Percentiles rank a stretch among this genome's conserved stretches.
Evolutionary conservation across 2,329 filamentous ascomycete genomes (phyloP).

Genomic region (Neopestalotiopsis sp.): DNA sequence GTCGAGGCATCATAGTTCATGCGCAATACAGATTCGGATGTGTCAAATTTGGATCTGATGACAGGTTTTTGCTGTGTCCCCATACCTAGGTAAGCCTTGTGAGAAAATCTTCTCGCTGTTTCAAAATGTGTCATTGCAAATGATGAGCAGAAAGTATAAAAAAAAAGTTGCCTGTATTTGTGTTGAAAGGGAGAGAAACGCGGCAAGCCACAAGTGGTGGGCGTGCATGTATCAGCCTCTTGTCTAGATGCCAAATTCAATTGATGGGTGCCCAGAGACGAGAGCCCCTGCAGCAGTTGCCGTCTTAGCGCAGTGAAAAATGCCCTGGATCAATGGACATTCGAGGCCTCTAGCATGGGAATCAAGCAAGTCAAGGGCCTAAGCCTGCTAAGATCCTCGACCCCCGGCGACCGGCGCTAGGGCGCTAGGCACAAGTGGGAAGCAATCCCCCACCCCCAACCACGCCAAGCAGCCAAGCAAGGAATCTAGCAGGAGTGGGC

Average conservation of each 20-base stretch:
- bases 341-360: neutral
- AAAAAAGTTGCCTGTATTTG: neutral
- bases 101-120: neutral
- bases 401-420: neutral
- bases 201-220: neutral
- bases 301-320: neutral
- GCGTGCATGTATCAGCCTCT: neutral
- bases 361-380: no score
- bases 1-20: constrained; percentile 1
- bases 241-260: neutral
- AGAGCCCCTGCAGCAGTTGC: neutral
- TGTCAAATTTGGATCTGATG: neutral
- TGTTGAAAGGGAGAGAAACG: neutral
- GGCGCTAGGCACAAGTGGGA: neutral
- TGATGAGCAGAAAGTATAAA: neutral
- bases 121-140: constrained; percentile 2
- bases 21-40: neutral
- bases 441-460: constrained; percentile 8
- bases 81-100: neutral
- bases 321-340: neutral
- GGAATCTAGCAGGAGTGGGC: constrained; percentile 11
- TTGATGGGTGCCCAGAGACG: neutral
- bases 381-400: no score
- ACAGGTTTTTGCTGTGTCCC: neutral
- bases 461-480: neutral